Evolutionary conservation across 2,329 filamentous ascomycete genomes (phyloP).

Genomic region (Phialophora macrospora): DNA sequence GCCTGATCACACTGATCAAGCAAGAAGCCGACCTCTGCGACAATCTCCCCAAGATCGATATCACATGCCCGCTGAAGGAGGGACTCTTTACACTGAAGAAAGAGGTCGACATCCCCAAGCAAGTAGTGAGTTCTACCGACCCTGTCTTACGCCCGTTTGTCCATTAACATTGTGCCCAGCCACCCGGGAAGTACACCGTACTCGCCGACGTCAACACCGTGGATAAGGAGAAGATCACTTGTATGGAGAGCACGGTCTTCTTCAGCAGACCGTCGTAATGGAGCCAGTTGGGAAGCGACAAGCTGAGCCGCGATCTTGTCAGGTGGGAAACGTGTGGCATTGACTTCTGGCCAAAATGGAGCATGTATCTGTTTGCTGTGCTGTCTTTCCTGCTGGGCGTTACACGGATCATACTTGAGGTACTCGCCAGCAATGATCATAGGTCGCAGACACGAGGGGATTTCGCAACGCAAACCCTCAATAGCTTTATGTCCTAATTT

Average conservation of each 20-base stretch:
- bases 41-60: constrained; percentile 68
- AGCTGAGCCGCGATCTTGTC: not conserved
- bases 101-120: constrained; percentile 84
- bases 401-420: constrained; percentile 1
- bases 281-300: not conserved
- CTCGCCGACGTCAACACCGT: constrained; percentile 80
- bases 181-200: constrained; percentile 85
- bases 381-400: constrained; percentile 20
- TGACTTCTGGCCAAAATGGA: not conserved
- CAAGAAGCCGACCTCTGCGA: constrained; percentile 85
- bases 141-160: not conserved
- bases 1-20: constrained; percentile 85
- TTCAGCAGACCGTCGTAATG: constrained; percentile 24
- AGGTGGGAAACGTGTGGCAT: not conserved
- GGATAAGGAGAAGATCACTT: constrained; percentile 78
- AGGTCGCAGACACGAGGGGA: not conserved
- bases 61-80: constrained; percentile 85
- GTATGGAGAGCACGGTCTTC: constrained; percentile 67
- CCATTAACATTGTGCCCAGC: constrained; percentile 22
- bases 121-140: constrained; percentile 50
- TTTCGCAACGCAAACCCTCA: no score
- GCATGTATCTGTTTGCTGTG: constrained; percentile 17
- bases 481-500: not conserved
- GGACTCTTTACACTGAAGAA: constrained; percentile 76
- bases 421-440: not conserved